Conservation (phyloP, 2,329 filamentous ascomycete genomes). For the Aspergillus fischeri region DNA sequence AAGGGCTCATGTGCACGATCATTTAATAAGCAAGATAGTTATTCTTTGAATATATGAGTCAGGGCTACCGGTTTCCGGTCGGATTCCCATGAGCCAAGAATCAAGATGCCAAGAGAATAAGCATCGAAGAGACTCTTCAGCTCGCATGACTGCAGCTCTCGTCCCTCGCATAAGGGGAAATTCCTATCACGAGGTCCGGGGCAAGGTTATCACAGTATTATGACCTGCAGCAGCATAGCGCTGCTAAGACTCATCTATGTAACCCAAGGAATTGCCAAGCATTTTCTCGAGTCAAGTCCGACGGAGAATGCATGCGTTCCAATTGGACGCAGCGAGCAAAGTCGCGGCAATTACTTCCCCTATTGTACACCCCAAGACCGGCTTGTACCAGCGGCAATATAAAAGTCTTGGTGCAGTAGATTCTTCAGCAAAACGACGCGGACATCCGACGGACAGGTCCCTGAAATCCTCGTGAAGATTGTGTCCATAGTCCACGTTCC, state of each 20-base stretch:
- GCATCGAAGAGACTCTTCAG: background rate
- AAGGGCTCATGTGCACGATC: too few species aligned
- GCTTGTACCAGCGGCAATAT: background rate
- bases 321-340: background rate
- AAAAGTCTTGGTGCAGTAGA: conserved; percentile 2
- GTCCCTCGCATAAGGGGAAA: too few species aligned
- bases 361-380: background rate
- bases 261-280: conserved; percentile 11
- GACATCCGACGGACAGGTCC: conserved; percentile 2
- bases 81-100: background rate
- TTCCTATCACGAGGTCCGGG: too few species aligned
- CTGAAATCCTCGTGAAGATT: background rate
- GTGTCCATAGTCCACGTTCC: background rate
- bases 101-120: background rate
- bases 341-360: background rate
- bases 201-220: background rate
- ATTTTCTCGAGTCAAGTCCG: background rate
- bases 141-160: background rate
- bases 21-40: background rate
- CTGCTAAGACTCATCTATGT: conserved; percentile 1
- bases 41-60: background rate
- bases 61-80: background rate
- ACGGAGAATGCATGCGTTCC: background rate
- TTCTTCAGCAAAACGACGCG: background rate
- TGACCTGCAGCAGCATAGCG: background rate